Evolutionary conservation across 768 basidiomycete genomes (phyloP).

Genomic region (Leccinum olivaceopallidum): DNA sequence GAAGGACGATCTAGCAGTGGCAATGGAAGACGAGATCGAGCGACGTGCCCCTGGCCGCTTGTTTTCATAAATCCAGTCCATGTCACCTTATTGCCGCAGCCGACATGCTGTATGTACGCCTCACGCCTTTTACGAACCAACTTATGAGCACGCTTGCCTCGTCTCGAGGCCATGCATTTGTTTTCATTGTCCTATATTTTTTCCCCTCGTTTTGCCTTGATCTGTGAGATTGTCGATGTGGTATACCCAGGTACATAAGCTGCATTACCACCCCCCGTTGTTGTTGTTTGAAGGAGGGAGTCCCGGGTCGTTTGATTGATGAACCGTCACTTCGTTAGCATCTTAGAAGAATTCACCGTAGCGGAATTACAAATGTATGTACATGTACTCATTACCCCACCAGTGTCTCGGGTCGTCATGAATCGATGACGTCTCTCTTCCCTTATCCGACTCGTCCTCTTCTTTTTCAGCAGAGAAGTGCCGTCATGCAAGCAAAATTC

Average conservation of each 20-base stretch:
- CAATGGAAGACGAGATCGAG: background rate
- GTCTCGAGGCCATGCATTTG: constrained; percentile 3
- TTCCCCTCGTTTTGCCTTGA: background rate
- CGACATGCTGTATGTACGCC: background rate
- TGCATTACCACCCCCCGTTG: background rate
- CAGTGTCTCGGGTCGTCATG: too few relatives aligned
- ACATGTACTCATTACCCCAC: background rate
- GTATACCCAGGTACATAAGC: constrained; percentile 4
- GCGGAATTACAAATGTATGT: background rate
- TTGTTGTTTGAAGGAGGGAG: background rate
- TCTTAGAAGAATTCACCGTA: background rate
- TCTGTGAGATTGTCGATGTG: background rate
- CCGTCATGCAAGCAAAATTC: background rate
- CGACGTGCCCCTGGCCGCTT: background rate
- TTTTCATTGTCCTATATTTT: background rate
- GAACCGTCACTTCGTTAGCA: background rate
- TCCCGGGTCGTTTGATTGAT: background rate
- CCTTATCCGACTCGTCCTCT: background rate
- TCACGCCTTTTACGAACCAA: background rate
- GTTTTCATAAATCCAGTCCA: background rate
- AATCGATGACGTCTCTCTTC: background rate
- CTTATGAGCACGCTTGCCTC: constrained; percentile 1
- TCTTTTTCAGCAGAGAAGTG: background rate
- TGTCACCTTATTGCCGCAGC: background rate
- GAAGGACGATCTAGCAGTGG: background rate